Percentiles rank a stretch among this genome's conserved stretches.
phyloP scores from a whole-genome alignment of 495 filamentous ascomycete genomes.

The Penicillium cataractarum region DNA sequence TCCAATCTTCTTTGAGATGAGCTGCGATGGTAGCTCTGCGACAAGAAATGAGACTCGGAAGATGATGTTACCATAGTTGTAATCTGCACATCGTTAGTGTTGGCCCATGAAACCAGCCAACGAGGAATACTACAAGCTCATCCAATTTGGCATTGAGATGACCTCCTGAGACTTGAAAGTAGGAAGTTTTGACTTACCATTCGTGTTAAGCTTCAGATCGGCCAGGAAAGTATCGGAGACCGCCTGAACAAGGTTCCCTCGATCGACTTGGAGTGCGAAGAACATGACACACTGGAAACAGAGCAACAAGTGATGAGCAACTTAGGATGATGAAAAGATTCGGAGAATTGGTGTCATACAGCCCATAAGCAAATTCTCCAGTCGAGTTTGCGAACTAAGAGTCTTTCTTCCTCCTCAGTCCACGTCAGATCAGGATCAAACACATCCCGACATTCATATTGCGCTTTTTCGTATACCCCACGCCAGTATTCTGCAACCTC shows the following conservation, averaged over 20 bases:
- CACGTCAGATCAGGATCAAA: constrained; percentile 65
- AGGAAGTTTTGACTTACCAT: constrained; percentile 33
- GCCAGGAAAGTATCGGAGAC: constrained; percentile 62
- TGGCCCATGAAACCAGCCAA: background rate
- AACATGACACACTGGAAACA: constrained; percentile 41
- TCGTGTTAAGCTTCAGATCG: constrained; percentile 55
- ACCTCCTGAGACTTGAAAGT: no score
- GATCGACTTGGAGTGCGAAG: constrained; percentile 68
- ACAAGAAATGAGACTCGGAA: constrained; percentile 58
- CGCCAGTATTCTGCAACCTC: constrained; percentile 50
- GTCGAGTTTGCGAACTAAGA: constrained; percentile 39
- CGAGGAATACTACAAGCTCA: no score
- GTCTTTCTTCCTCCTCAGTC: constrained; percentile 65
- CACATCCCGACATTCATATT: constrained; percentile 58
- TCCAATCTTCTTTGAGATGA: constrained; percentile 17
- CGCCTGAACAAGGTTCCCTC: constrained; percentile 65
- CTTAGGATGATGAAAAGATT: no score
- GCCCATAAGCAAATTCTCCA: constrained; percentile 56
- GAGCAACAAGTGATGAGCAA: constrained; percentile 38
- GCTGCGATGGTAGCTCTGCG: constrained; percentile 57
- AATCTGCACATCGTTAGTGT: constrained; percentile 40
- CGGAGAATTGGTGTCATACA: constrained; percentile 23
- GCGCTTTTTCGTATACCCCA: constrained; percentile 50
- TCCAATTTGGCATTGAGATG: no score
- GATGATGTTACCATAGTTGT: constrained; percentile 67